Base-by-base conservation (phyloP, 1,139 yeast genomes). In the Zygosaccharomyces sapae region DNA sequence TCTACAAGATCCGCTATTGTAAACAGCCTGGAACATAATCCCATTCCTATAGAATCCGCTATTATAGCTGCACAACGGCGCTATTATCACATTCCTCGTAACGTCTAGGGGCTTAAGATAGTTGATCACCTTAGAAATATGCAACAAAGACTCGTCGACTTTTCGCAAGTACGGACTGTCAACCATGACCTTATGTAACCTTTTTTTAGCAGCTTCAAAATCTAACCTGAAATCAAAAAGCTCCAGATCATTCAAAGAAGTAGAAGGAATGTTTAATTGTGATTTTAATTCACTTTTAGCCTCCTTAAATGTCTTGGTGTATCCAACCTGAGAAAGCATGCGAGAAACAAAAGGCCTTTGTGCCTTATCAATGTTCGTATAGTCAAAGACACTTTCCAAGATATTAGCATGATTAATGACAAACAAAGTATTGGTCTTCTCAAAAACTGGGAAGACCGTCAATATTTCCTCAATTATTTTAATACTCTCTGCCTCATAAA, bases 401-500 rank as follows among this genome's bases (percentile, higher is more conserved):
- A 92, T 80, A 58, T 84, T 95, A 55, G 80, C 77, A 65, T 92
- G 97, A 62, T 88, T 90, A 31, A 92, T 66, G 16, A 85, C 74
- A 45, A 90, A 74, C 9, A 71, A 65, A 0, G 84, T 73, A 30
- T 77, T 77, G 0, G 78, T 71, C 22, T 72, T 70, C 37, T 74
- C 76, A 59, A 85, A 80, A 42, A 84, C 82, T 1, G 94, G 90
- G 49, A 86, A 79, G 1, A 75, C 62, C 4, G 73, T 67, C 2
- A 86, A 66, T 4, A 89, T 73, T 56, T 88, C 95, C 58, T 86
- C 94, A 33, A 88, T 74, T 1, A 88, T 86, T 56, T 86, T 85
- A 43, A 92, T 70, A 51, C 92, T 80, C 60, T 92, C 98, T 0
- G 97, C 96, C 62, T 92, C 97, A 55, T 83, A 75, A 44, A 77